Evolutionary conservation across 352 stramenopile species (phyloP), one percentile per base, ranked within the genome.

Genomic region (Paralagenidium karlingii): DNA sequence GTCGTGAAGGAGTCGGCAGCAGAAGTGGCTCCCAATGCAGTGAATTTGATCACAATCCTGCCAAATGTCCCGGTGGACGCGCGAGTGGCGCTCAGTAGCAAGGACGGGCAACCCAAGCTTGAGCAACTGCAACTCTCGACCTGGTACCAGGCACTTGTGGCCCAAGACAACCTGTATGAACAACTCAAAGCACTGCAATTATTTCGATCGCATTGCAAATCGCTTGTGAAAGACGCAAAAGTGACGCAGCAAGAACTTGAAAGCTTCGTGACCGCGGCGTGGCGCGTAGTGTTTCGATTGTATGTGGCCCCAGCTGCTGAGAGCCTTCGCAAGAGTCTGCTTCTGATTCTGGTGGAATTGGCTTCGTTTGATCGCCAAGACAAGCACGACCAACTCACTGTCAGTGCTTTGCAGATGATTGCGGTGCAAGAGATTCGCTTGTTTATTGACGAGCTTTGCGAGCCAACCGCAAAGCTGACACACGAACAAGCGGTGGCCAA

Each of bases 151-250:
- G 36, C 50, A 21, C 43, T 86, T 9, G 50, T 54, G 24, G 26
- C 34, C 16, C 54, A 53, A 0, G 24, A 51, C 0, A 54, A 39
- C 37, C 68, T 49, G 38, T 89, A 75, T 34, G 65, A 77, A 32
- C 75, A 89, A 59, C 58, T 84, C n/a, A 81, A 81, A 40, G 47
- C 54, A 24, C 51, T 88, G 40, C 75, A 88, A 47, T 57, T 80
- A 21, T 82, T 84, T 49, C 70, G 75, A 1, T 68, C 75, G 32
- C 59, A 78, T 30, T 57, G 49, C 30, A 78, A 69, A 53, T 36
- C 48, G 38, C 45, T 62, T 27, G 36, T 42, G 33, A 60, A 53
- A 26, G 51, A 46, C 11, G 6, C 19, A 16, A 13, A 11, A 8
- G 19, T 2, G 10, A 46, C 24, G 13, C 38, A 38, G 24, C 24